Base-by-base conservation (phyloP, 2,329 filamentous ascomycete genomes). In the Fusarium ambrosium region DNA sequence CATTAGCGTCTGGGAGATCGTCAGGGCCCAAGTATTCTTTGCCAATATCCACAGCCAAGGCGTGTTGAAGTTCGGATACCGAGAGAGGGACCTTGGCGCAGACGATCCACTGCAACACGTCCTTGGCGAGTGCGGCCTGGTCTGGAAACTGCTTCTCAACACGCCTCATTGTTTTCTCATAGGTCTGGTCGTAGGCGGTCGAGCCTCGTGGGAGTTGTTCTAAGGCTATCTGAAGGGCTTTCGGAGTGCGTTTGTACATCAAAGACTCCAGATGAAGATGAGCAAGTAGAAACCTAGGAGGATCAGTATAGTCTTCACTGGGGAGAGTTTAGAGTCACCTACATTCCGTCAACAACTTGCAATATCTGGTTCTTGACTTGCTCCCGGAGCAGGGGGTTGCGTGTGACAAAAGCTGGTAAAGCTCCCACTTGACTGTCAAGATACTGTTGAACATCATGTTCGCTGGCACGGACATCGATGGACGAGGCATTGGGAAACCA, bases 161-260 rank as follows among this genome's bases (percentile, higher is more conserved):
- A 18, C 86, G 77, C 2, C 81, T 36, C 76, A 89, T 84, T 0
- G 83, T 82, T 0, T 83, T 67, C 24, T 81, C 60, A 48, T 90
- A 90, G 0, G 84, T 82, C 4, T 69, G 3, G 10, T 84, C 75
- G 16, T 51, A 68, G 82, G 82, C 11, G 77, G 79, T 20, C 70
- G 63, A 71, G 2, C 81, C 81, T 18, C 51, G 80, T 0, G 79
- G 71, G 14, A 65, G 70, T 0, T 70, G 72, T 29, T 69, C 9
- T 0, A 89, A 69, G 2, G 81, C 78, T 1, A 24, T 62, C 34
- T 70, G 67, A 4, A 89, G 18, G n/a, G 55, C 43, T 0, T 64
- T 62, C 0, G 20, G 18, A 2, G 66, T 62, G 0, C 9, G 24
- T 10, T 69, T 72, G 10, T 58, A 60, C 16, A 51, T 20, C 3